Base-by-base conservation (phyloP, 2,329 filamentous ascomycete species). In the Ramularia endophylla region DNA sequence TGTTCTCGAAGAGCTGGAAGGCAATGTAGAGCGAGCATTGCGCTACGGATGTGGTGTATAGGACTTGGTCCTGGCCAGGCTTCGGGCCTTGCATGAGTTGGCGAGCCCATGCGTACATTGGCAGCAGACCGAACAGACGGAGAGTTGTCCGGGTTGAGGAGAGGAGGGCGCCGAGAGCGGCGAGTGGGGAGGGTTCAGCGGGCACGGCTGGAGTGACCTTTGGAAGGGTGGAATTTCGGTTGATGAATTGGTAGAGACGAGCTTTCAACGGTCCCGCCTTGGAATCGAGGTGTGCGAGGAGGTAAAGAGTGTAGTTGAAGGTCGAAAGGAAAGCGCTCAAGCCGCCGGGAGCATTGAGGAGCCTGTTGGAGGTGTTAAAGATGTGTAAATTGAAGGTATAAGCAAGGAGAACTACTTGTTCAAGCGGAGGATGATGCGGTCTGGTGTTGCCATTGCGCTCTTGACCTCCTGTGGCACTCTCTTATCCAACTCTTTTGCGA, bases 281-380 rank as follows among this genome's bases (percentile, higher is more conserved):
- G 6, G 25, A 27, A 15, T 38, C 17, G 17, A 29, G 36, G 36
- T 38, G 27, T 27, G 36, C 27, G 36, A 38, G 36, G 25, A 38
- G 36, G 27, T 29, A 38, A 11, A 27, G 36, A 2, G 36, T 28
- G 16, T 38, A 38, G 56, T 69, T 70, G 58, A 69, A 62, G 34
- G 67, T 69, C 36, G 66, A 68, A 52, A 70, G 66, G 59, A 67
- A 66, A 16, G 66, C 53, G 47, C 59, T 63, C 49, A 69, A 60
- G 32, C 67, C 67, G 55, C 67, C 67, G 15, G 67, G 67, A 32
- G 58, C 61, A 42, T 65, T 64, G 36, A 70, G 59, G 18, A 69
- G 55, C 56, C 67, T 70, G 39, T 42, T 32, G 36, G 17, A 22
- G 34, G 27, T 36, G 17, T 35, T 36, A 38, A 41, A n/a, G 27